Base-by-base conservation (phyloP, 176 grass and related monocot genomes). In the Oryza nivara region DNA sequence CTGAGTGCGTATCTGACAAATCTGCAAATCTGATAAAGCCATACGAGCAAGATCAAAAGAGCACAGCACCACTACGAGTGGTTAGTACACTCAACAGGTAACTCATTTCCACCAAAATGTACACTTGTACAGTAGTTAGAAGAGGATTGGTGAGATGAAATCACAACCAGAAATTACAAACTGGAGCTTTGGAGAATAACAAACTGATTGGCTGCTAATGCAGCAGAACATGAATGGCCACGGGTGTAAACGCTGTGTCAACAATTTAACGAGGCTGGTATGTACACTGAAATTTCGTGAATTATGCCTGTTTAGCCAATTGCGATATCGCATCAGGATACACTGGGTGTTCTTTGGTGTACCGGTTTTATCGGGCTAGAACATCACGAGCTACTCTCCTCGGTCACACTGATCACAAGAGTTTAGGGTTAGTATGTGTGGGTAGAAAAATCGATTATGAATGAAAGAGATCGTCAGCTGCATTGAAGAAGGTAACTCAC, bases 321-420 rank as follows among this genome's bases (percentile, higher is more conserved):
- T 73, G 17, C 54, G 47, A 56, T 16, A 66, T 58, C 17, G 14
- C 32, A 66, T 72, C 67, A 58, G 58, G 79, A 46, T 61, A 61
- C 5, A n/a, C 19, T 20, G 5, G 20, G 25, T 23, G 38, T 67
- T 72, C 67, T 68, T 73, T 20, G 32, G 13, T 35, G 28, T 22
- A 45, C 58, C 13, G 52, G 34, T 78, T 82, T 82, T 56, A 44
- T 48, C 25, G 0, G 23, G 34, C 17, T 61, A 30, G 23, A 69
- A 20, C 72, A 82, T 68, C 84, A 83, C 7, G 46, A 74, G 38
- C 41, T 41, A 35, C 82, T 90, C 69, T 90, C 74, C 61, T 69
- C 28, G 1, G 64, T 6, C 11, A 13, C 74, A n/a, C 84, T 90
- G 79, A 11, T 69, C 67, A 82, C 4, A 79, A 38, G 48, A 30